Evolutionary conservation across 768 basidiomycete genomes (phyloP), one percentile per base, ranked within the genome.

Genomic region (Kwoniella botswanensis): DNA sequence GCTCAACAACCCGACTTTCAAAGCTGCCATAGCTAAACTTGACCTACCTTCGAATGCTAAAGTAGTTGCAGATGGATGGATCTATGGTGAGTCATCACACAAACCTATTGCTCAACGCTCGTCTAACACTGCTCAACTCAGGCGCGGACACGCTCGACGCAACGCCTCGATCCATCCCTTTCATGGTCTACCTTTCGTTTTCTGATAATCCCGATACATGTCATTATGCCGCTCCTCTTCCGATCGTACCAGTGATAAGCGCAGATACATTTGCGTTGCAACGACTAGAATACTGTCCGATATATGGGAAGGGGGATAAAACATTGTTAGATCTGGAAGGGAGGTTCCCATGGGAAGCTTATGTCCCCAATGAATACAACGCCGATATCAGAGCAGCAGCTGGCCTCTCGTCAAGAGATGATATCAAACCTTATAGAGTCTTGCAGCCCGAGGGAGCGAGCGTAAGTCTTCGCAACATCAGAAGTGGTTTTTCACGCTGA

Each of bases 151-250:
- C 13, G 3, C 12, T 57, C 21, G 60, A 55, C 9, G 53, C 60
- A 11, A 26, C 63, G 15, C 73, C 69, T 7, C 64, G 73, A 56
- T 59, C 46, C n/a, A 63, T 74, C 60, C 35, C 52, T 10, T 74
- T 71, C 70, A 71, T 74, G 69, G 55, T 74, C 21, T 74, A 74
- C 62, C 62, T 59, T 22, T 65, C 50, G 53, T 52, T 60, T 10
- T 54, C 60, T 24, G 58, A 69, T 17, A 44, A 68, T 29, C 74
- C 72, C 24, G 70, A 73, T 61, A 24, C 68, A 56, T 62, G 67
- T 46, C 73, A 77, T 57, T 74, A 77, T 46, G 73, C 76, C 60
- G 64, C 58, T 35, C 71, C 71, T 4, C 42, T 72, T 10, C 73
- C 71, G 7, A 62, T 71, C 35, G 53, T 62, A 35, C 46, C 58